These are phyloP conservation scores for Solanum rostratum DNA, from an alignment of 257 asterid species.

Conservation along the genomic window DNA sequence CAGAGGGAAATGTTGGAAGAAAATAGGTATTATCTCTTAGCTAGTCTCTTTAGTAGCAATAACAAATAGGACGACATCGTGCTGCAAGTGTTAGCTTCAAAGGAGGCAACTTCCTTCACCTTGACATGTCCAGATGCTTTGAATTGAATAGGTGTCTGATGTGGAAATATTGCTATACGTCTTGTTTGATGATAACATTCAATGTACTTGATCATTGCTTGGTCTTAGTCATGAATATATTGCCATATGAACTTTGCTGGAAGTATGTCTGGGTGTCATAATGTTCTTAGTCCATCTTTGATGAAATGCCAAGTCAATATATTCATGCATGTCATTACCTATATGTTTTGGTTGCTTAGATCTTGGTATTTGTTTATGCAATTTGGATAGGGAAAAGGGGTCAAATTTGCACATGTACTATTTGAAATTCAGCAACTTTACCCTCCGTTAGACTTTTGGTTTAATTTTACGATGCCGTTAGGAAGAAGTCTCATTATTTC, in stretches of 20 bases:
- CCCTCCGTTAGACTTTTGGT: neutral
- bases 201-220: neutral
- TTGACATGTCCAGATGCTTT: neutral
- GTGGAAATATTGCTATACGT: neutral
- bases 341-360: neutral
- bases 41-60: neutral
- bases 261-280: neutral
- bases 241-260: neutral
- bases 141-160: neutral
- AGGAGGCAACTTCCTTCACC: neutral
- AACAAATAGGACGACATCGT: neutral
- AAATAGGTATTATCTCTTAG: constrained; percentile 56
- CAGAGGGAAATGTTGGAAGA: constrained; percentile 95
- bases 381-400: neutral
- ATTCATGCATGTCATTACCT: neutral
- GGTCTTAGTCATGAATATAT: neutral
- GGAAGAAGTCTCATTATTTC: neutral
- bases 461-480: neutral
- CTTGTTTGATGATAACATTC: neutral
- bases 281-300: neutral
- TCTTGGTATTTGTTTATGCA: neutral
- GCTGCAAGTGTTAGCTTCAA: neutral
- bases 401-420: neutral
- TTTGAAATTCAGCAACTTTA: neutral
- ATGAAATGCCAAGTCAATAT: neutral